Conservation (phyloP, 768 basidiomycete genomes). For the Tulasnella sp. region DNA sequence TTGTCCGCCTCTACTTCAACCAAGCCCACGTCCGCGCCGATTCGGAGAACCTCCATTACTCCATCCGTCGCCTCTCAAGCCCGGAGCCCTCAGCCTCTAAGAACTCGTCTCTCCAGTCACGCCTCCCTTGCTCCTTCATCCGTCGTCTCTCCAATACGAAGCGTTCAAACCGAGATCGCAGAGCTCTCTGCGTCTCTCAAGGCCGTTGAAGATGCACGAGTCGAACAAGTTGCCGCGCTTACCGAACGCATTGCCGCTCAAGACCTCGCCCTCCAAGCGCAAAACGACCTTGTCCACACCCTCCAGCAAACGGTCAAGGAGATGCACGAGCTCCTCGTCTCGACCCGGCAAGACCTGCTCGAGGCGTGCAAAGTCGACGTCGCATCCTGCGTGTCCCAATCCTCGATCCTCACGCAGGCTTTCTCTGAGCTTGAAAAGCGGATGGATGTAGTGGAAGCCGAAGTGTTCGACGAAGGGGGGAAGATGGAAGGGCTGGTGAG, state of each 20-base stretch:
- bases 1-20: neutral
- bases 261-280: neutral
- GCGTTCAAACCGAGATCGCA: neutral
- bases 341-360: constrained; percentile 14
- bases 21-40: neutral
- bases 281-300: neutral
- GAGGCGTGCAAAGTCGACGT: constrained; percentile 1
- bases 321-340: constrained; percentile 19
- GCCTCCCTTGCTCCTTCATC: neutral
- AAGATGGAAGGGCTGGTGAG: neutral
- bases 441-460: neutral
- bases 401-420: neutral
- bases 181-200: neutral
- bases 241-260: constrained; percentile 4
- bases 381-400: constrained; percentile 1
- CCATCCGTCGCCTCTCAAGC: neutral
- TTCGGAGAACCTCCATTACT: neutral
- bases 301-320: constrained; percentile 5
- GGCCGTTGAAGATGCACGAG: neutral
- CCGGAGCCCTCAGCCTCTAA: neutral
- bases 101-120: neutral
- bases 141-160: neutral
- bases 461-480: neutral
- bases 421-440: neutral
- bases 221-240: neutral